phyloP scores from a whole-genome alignment of 192 early-diverging fungal species.

The Spinellus fusiger region DNA sequence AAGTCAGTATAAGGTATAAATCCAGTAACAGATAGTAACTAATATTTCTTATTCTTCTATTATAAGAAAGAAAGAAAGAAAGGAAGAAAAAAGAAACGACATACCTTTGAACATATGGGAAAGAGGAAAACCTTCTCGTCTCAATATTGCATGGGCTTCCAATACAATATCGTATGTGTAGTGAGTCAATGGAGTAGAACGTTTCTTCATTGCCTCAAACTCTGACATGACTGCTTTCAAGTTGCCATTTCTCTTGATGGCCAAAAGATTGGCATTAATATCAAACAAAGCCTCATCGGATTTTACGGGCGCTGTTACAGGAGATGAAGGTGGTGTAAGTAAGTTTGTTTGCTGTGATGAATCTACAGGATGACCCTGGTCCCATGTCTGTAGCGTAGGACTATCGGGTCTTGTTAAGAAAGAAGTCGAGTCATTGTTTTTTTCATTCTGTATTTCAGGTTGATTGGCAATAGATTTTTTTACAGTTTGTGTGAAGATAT shows the following conservation, averaged over 20 bases:
- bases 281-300: background rate
- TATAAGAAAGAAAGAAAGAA: no score
- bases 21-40: background rate
- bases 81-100: background rate
- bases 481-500: no score
- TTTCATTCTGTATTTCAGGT: no score
- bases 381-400: no score
- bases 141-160: slow-evolving; percentile 21
- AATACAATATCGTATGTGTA: slow-evolving; percentile 32
- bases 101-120: slow-evolving; percentile 21
- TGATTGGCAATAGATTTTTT: no score
- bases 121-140: slow-evolving; percentile 28
- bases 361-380: no score
- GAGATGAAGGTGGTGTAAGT: slow-evolving; percentile 9
- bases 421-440: no score
- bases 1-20: background rate
- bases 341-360: no score
- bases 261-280: slow-evolving; percentile 23
- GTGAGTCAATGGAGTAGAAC: slow-evolving; percentile 13
- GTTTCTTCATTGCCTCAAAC: slow-evolving; percentile 22
- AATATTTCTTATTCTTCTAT: background rate
- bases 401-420: no score
- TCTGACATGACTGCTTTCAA: slow-evolving; percentile 20
- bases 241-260: slow-evolving; percentile 20
- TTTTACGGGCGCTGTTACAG: background rate